Evolutionary conservation across 352 stramenopile genomes (phyloP), one percentile per base, ranked within the genome.

Genomic region (Elongisporangium senticosum): DNA sequence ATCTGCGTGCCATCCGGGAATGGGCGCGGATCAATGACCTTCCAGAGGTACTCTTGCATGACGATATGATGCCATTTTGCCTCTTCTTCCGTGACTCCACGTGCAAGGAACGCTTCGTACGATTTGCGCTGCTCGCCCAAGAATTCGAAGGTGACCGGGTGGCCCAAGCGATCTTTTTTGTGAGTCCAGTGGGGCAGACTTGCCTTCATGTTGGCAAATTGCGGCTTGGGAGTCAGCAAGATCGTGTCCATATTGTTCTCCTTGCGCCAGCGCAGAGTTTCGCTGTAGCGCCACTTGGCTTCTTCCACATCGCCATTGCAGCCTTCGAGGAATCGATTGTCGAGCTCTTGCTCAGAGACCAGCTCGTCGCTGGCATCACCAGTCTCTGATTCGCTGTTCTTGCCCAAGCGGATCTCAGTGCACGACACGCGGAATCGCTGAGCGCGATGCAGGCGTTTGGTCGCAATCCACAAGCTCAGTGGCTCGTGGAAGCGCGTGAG

Each of bases 11-110:
- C 79, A 20, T 89, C 61, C 2, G 77, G 77, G 51, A 75, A 89
- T 26, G 69, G 66, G 1, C 79, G 79, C 23, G 77, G 73, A 39
- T 91, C 81, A 10, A 89, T 57, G 22, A 89, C 75, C 24, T 77
- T 75, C 77, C 77, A 89, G 47, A 89, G 64, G 43, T 85, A 91
- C 61, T 91, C 81, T 60, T 83, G 79, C 65, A 86, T 72, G 10
- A 80, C 63, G 17, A 88, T 77, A 53, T 85, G 69, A 56, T 91
- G 79, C 64, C 77, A 77, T 14, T 87, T 72, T 4, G 71, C 77
- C 54, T 88, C 79, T 7, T 77, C 66, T 53, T 85, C 77, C n/a
- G 67, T 73, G 17, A 89, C 66, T 23, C 79, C 81, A n/a, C 65
- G 67, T 22, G 60, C 64, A 7, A 78, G 63, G n/a, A 89, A 83